Base-by-base conservation (phyloP, 2,329 filamentous ascomycete genomes). In the Metarhizium brunneum region DNA sequence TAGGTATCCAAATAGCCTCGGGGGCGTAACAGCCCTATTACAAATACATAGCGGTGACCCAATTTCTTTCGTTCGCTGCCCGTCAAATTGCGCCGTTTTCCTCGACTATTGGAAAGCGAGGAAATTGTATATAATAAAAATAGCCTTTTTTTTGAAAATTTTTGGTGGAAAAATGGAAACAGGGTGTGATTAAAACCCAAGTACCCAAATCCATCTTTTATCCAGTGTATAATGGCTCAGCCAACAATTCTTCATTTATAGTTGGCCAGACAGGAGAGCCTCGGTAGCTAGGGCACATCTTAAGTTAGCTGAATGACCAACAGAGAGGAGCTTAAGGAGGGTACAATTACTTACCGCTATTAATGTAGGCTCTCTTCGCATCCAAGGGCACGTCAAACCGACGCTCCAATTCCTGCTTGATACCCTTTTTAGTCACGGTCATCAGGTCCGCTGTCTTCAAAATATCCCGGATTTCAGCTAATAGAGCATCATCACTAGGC, bases 341-440 rank as follows among this genome's bases (percentile, higher is more conserved):
- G 6, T 14, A 0, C 6, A 38, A 45, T 38, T 52, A 82, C 87
- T 74, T 85, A 92, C 88, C 88, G 75, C 86, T 91, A 71, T 91
- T 92, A 69, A 99, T 97, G 72, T 96, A 99, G 56, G 89, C 84
- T 72, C 92, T 87, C 80, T 90, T 95, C 54, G 85, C 78, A 69
- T 97, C 92, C 57, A 99, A 80, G 57, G 85, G 83, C 60, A 95
- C 85, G 59, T 88, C 89, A 67, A 99, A 99, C 59, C 92, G 83
- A 66, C 85, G 84, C 79, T 99, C 94, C 56, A 99, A 76, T 76
- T 99, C 94, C 63, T 83, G 75, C 80, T 97, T 97, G 73, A 99
- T 88, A 64, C 88, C 90, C 83, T 99, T 99, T 84, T 99, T 99
- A 62, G 94, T 99, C 47, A 99, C 90, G 4, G 84, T 92, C 94